Percentiles rank a stretch among this genome's conserved stretches.
These are phyloP conservation scores for Fusarium sarcochroum DNA, from an alignment of 2,329 filamentous ascomycete species.

Conservation along the genomic window DNA sequence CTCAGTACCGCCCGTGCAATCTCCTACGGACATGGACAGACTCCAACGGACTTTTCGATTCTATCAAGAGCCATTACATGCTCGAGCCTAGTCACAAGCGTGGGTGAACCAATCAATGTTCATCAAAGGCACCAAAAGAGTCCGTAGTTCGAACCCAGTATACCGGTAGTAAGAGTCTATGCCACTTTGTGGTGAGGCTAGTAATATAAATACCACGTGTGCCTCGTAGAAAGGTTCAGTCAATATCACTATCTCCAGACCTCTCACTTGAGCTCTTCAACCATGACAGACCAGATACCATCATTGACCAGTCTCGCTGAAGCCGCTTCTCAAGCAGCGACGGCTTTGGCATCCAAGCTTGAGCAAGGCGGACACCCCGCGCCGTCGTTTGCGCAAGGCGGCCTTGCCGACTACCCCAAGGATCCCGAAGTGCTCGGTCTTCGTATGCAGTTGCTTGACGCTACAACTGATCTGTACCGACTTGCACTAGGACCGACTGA, in stretches of 20 bases:
- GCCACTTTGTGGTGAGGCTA: too few relatives aligned
- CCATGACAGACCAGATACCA: not conserved
- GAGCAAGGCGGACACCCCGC: slow-evolving; percentile 14
- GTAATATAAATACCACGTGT: not conserved
- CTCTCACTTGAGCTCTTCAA: not conserved
- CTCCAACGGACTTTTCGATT: too few relatives aligned
- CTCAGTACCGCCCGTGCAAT: too few relatives aligned
- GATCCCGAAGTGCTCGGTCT: slow-evolving; percentile 27
- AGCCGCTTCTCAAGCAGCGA: not conserved
- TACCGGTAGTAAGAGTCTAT: too few relatives aligned
- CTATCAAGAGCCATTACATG: too few relatives aligned
- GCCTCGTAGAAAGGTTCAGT: not conserved
- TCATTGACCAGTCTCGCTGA: not conserved
- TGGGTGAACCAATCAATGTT: too few relatives aligned
- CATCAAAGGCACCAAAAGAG: too few relatives aligned
- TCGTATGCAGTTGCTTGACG: slow-evolving; percentile 28
- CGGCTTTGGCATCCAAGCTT: slow-evolving; percentile 16
- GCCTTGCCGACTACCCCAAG: slow-evolving; percentile 23
- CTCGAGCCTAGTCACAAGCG: too few relatives aligned
- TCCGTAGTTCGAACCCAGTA: too few relatives aligned
- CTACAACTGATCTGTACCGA: slow-evolving; percentile 19
- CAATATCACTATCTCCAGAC: not conserved
- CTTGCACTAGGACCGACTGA: slow-evolving; percentile 31
- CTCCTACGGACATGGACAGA: too few relatives aligned
- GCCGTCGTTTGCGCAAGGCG: slow-evolving; percentile 19